Percentiles rank a stretch among this genome's conserved stretches.
These are phyloP conservation scores for Cystobasidium ongulense DNA, from an alignment of 768 basidiomycete genomes.

Conservation along the genomic window DNA sequence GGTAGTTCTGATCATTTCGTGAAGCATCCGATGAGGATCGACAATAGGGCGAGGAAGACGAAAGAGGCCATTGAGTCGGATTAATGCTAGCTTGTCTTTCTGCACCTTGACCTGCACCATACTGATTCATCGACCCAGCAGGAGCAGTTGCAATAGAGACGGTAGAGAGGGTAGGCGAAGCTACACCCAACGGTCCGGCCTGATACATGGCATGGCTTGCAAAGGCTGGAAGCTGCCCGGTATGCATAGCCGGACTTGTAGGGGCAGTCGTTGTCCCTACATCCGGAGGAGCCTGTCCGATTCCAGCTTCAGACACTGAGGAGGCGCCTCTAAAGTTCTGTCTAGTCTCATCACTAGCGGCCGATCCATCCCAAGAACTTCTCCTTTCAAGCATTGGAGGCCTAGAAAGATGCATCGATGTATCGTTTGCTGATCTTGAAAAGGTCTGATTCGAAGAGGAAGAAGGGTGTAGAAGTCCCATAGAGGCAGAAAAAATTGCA, in stretches of 20 bases:
- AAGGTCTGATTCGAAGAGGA: neutral
- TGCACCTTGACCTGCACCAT: neutral
- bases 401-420: neutral
- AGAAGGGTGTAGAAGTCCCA: neutral
- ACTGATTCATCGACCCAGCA: neutral
- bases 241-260: constrained; percentile 15
- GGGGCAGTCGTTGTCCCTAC: constrained; percentile 28
- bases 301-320: constrained; percentile 18
- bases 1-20: neutral
- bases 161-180: constrained; percentile 8
- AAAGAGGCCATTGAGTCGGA: neutral
- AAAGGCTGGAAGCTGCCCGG: neutral
- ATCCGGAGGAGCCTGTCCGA: neutral
- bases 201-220: neutral
- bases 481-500: neutral
- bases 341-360: constrained; percentile 1
- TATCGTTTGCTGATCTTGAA: neutral
- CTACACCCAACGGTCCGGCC: neutral
- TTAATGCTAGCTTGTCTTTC: neutral
- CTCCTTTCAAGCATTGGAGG: constrained; percentile 1
- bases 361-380: constrained; percentile 33
- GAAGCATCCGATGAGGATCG: neutral
- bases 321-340: neutral
- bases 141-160: neutral
- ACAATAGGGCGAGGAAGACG: neutral